These are phyloP conservation scores for Graphilbum ipis-grandicollis DNA, from an alignment of 2,329 filamentous ascomycete species.

Conservation along the genomic window DNA sequence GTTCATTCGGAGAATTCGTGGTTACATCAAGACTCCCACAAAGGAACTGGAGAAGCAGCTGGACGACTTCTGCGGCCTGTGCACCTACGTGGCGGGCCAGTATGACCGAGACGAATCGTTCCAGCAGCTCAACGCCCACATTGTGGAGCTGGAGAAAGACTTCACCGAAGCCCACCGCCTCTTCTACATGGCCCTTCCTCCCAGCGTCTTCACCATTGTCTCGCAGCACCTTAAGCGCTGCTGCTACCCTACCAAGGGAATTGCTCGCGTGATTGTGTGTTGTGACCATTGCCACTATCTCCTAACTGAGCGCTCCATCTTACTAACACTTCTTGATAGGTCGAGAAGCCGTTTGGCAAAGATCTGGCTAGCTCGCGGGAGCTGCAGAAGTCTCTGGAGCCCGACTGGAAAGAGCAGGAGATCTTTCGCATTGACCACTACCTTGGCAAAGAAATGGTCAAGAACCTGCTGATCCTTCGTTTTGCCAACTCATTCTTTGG, in stretches of 20 bases:
- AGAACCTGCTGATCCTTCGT: conserved; percentile 95
- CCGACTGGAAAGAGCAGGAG: conserved; percentile 97
- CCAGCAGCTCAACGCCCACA: conserved; percentile 64
- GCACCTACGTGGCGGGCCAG: conserved; percentile 90
- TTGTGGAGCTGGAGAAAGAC: conserved; percentile 69
- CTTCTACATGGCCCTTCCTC: conserved; percentile 98
- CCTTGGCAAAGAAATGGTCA: conserved; percentile 99
- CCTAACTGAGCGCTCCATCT: no score
- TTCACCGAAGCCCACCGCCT: conserved; percentile 74
- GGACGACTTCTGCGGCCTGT: conserved; percentile 71
- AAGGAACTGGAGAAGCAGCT: conserved; percentile 95
- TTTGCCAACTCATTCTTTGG: conserved; percentile 99
- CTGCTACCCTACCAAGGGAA: conserved; percentile 83
- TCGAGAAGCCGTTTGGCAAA: conserved; percentile 99
- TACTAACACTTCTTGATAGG: no score
- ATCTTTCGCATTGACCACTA: conserved; percentile 99
- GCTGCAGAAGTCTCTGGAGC: conserved; percentile 84
- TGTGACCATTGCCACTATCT: background rate
- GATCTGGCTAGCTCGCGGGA: conserved; percentile 87
- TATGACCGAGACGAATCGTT: conserved; percentile 97
- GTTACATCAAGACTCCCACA: conserved; percentile 96
- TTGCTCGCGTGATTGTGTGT: conserved; percentile 77
- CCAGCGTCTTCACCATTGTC: conserved; percentile 94
- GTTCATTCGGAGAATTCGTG: conserved; percentile 85
- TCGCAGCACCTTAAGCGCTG: conserved; percentile 94